These are phyloP conservation scores for Colletotrichum liriopes DNA, from an alignment of 2,329 filamentous ascomycete genomes.

Conservation along the genomic window DNA sequence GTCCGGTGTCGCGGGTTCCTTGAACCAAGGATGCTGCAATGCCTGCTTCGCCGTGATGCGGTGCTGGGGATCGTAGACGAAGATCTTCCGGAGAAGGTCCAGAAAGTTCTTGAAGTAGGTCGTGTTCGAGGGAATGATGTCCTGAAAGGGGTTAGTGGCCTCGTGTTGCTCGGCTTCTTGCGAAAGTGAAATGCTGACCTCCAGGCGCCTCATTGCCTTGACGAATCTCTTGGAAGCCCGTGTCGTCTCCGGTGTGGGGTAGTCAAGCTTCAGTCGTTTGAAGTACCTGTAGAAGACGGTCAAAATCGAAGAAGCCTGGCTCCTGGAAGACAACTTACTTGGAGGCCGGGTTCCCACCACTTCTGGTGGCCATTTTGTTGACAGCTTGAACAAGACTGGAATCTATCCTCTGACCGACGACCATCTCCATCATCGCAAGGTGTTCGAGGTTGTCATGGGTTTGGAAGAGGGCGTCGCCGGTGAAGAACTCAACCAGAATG, in stretches of 20 bases:
- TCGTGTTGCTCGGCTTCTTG: neutral
- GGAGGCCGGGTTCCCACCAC: constrained; percentile 72
- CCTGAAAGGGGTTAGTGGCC: constrained; percentile 58
- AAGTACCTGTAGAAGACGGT: constrained; percentile 68
- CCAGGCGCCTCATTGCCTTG: constrained; percentile 79
- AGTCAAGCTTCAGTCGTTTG: constrained; percentile 76
- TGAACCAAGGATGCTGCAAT: constrained; percentile 78
- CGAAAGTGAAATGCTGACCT: constrained; percentile 61
- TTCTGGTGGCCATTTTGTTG: constrained; percentile 70
- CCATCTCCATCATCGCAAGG: constrained; percentile 83
- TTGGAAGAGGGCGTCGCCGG: constrained; percentile 79
- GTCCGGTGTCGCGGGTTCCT: constrained; percentile 73
- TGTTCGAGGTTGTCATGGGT: constrained; percentile 82
- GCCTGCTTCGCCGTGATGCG: constrained; percentile 79
- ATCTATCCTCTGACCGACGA: constrained; percentile 74
- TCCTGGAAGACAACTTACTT: constrained; percentile 64
- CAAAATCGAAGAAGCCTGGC: neutral
- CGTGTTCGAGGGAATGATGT: constrained; percentile 74
- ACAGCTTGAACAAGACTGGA: constrained; percentile 70
- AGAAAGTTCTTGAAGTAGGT: constrained; percentile 75
- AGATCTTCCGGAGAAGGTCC: constrained; percentile 76
- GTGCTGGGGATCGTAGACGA: constrained; percentile 76
- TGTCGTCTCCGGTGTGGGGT: constrained; percentile 75
- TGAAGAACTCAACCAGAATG: constrained; percentile 81
- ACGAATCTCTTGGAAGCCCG: constrained; percentile 77